Conservation (phyloP, 148 eudicot genomes). For the Silene latifolia region DNA sequence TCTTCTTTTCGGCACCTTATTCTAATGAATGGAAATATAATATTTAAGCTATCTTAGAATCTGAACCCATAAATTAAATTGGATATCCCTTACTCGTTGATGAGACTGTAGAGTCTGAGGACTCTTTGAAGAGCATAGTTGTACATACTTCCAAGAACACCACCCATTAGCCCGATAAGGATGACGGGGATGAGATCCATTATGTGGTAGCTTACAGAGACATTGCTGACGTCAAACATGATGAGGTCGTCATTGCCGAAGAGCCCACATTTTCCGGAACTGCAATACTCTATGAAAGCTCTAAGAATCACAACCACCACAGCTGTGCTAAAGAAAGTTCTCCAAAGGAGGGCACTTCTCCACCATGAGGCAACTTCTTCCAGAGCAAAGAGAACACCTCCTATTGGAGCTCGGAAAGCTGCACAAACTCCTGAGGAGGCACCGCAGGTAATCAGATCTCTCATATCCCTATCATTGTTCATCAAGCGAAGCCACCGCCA, state of each 20-base stretch:
- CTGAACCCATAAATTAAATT: neutral
- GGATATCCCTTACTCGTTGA: slow-evolving; percentile 60
- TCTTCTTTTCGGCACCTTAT: neutral
- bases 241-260: slow-evolving; percentile 83
- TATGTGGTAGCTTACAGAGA: slow-evolving; percentile 46
- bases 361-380: slow-evolving; percentile 98
- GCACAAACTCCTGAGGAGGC: slow-evolving; percentile 90
- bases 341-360: slow-evolving; percentile 93
- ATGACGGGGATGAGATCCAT: slow-evolving; percentile 60
- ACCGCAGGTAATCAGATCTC: slow-evolving; percentile 86
- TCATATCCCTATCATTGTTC: slow-evolving; percentile 80
- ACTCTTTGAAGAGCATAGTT: slow-evolving; percentile 69
- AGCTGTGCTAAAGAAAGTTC: slow-evolving; percentile 88
- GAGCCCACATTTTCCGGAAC: slow-evolving; percentile 65
- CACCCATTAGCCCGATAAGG: slow-evolving; percentile 70
- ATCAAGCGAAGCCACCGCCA: slow-evolving; percentile 88
- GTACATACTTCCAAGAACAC: slow-evolving; percentile 80
- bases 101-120: slow-evolving; percentile 71
- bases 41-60: too few relatives aligned
- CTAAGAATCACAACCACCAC: slow-evolving; percentile 82
- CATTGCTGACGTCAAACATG: slow-evolving; percentile 76
- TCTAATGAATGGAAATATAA: too few relatives aligned
- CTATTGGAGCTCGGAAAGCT: slow-evolving; percentile 82
- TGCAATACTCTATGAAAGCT: slow-evolving; percentile 66
- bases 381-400: slow-evolving; percentile 86